Evolutionary conservation across 2,329 filamentous ascomycete species (phyloP).

Genomic region (Rhynchosporium secalis): DNA sequence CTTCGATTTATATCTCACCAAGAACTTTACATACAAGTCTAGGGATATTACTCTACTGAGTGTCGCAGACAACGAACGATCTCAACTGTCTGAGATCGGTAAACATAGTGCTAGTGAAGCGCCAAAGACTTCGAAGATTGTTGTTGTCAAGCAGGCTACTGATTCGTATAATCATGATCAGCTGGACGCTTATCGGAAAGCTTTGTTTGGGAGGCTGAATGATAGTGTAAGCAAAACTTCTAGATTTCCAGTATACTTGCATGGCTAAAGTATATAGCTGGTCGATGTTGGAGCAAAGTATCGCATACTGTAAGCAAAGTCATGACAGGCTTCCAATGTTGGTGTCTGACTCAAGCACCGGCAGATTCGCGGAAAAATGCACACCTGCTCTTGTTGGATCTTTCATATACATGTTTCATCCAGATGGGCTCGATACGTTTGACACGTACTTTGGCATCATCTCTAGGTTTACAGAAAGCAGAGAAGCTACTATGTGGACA

Average conservation of each 20-base stretch:
- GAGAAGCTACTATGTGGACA: constrained; percentile 24
- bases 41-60: constrained; percentile 13
- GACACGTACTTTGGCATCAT: constrained; percentile 28
- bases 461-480: constrained; percentile 22
- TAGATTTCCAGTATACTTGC: not conserved
- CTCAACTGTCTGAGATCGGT: not conserved
- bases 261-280: constrained; percentile 19
- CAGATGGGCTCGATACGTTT: constrained; percentile 29
- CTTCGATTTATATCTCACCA: constrained; percentile 16
- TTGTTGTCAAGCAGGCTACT: constrained; percentile 15
- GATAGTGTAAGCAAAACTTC: constrained; percentile 22
- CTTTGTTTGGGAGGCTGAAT: constrained; percentile 20
- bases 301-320: constrained; percentile 27
- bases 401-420: constrained; percentile 32
- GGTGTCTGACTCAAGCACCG: not conserved
- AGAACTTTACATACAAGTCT: constrained; percentile 16
- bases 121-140: not conserved
- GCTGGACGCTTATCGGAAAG: constrained; percentile 17
- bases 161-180: constrained; percentile 17
- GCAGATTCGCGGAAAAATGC: constrained; percentile 28
- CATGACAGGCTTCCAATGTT: not conserved
- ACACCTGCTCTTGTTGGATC: constrained; percentile 25
- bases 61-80: not conserved
- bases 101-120: not conserved
- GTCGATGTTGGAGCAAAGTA: constrained; percentile 28